These are phyloP conservation scores for Chrysoporthe puriensis DNA, from an alignment of 2,329 filamentous ascomycete species.

Conservation along the genomic window DNA sequence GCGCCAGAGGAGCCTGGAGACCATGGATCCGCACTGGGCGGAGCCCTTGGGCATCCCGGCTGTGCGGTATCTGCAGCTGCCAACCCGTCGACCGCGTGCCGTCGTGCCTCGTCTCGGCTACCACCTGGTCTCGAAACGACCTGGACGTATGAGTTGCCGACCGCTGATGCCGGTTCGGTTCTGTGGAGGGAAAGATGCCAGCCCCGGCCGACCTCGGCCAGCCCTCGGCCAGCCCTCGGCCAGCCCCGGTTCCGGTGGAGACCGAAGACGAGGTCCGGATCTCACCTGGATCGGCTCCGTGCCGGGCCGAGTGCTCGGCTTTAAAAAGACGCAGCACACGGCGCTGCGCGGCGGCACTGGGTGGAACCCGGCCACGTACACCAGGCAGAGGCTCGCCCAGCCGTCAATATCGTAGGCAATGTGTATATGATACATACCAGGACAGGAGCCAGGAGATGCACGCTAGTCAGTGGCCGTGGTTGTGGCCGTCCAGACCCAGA, in stretches of 20 bases:
- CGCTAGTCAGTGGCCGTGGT: too few species aligned
- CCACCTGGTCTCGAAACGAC: background rate
- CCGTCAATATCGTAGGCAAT: background rate
- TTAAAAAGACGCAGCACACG: background rate
- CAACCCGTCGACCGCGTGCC: background rate
- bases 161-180: background rate
- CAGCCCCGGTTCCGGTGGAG: background rate
- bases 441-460: too few species aligned
- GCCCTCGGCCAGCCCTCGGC: background rate
- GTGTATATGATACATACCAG: background rate
- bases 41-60: background rate
- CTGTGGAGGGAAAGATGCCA: background rate
- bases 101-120: too few species aligned
- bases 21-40: background rate
- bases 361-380: background rate
- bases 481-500: too few species aligned
- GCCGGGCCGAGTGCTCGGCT: background rate
- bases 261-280: background rate
- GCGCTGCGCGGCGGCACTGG: background rate
- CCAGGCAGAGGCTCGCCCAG: background rate
- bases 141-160: background rate
- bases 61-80: background rate
- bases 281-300: conserved; percentile 5
- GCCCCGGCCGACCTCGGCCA: background rate
- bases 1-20: background rate